Evolutionary conservation across 2,329 filamentous ascomycete genomes (phyloP), one percentile per base, ranked within the genome.

Genomic region (Sporothrix pallida): DNA sequence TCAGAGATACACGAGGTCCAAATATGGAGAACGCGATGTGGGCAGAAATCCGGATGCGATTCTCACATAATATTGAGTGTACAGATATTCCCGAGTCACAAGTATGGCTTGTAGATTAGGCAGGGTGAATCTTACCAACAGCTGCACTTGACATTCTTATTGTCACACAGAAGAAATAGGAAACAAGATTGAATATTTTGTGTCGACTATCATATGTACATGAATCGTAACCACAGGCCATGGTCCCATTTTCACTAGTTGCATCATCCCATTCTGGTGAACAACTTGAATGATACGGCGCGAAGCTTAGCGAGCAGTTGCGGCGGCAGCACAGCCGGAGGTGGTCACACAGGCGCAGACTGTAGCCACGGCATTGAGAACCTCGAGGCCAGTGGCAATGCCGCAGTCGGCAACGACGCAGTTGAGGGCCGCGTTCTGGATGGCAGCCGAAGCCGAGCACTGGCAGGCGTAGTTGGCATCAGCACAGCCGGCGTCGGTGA

Each of bases 41-140:
- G 72, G 65, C 65, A 2, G 26, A 44, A 9, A 70, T 73, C 12
- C 72, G 37, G 48, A 73, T 52, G 65, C n/a, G 56, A 2, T 73
- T 60, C 13, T 73, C 63, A 0, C 65, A 70, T 13, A 58, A 52
- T 20, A 73, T 71, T 13, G 15, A 31, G 6, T 71, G 42, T 9
- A 20, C 60, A 3, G 69, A 71, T 3, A 42, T 71, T 12, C 4
- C 50, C 1, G 54, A 20, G 15, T 23, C 52, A 1, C 69, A 71
- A 26, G 54, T 50, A 12, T 62, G 69, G 69, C 8, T 71, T 8
- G 9, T 71, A 5, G 69, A 71, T 82, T 81, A 74, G 52, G 7
- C n/a, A 12, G 9, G 56, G 3, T n/a, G 15, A 42, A 7, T 3
- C 2, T 17, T 12, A 20, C 8, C 60, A 10, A 2, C 23, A 44